These are phyloP conservation scores for Seiridium cupressi DNA, from an alignment of 2,329 filamentous ascomycete species.

Conservation along the genomic window DNA sequence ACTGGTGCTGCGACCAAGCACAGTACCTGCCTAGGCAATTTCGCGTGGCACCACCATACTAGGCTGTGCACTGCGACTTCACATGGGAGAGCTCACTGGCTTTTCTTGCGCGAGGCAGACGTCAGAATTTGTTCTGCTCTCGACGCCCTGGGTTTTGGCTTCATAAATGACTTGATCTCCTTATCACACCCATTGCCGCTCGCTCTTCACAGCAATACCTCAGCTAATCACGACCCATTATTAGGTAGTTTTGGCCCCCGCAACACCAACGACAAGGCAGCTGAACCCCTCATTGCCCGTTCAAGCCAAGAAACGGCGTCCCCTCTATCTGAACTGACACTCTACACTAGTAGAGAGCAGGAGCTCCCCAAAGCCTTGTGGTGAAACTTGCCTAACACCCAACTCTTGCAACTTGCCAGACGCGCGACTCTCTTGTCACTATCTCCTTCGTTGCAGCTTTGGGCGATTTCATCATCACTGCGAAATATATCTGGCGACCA, in stretches of 20 bases:
- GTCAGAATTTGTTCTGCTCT: background rate
- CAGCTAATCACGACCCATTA: background rate
- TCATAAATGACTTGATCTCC: background rate
- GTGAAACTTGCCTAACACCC: constrained; percentile 1
- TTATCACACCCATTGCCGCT: too few species aligned
- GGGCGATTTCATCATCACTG: background rate
- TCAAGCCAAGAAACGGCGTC: constrained; percentile 8
- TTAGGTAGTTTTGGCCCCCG: constrained; percentile 3
- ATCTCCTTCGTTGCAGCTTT: background rate
- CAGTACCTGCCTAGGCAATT: background rate
- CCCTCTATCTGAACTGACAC: background rate
- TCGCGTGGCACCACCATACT: background rate
- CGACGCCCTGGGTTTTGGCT: background rate
- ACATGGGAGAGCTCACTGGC: background rate
- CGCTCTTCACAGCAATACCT: background rate
- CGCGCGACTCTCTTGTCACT: background rate
- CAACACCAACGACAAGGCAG: background rate
- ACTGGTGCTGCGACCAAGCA: too few species aligned
- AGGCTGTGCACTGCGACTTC: constrained; percentile 1
- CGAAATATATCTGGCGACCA: background rate
- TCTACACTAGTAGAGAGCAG: background rate
- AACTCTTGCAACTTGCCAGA: background rate
- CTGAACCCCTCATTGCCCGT: constrained; percentile 7
- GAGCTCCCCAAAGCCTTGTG: constrained; percentile 1
- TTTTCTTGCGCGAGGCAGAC: background rate